Percentiles rank a stretch among this genome's conserved stretches.
Evolutionary conservation across 1,284 basidiomycete species (phyloP).

Genomic region (Boletellus deceptivus): DNA sequence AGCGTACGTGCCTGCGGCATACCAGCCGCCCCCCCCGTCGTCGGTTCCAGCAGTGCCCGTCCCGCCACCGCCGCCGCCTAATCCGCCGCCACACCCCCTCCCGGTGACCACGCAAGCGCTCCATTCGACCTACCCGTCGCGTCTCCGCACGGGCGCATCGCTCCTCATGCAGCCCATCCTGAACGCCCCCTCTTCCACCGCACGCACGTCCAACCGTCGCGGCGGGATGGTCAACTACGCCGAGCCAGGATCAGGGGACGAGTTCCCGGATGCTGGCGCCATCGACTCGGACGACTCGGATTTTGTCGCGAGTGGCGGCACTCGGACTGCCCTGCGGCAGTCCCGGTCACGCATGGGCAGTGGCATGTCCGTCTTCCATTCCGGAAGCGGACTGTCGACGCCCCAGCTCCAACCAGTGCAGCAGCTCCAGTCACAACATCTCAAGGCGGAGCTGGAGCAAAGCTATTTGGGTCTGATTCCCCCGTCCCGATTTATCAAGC

Average conservation of each 20-base stretch:
- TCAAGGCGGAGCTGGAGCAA: conserved; percentile 65
- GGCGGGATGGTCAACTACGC: conserved; percentile 82
- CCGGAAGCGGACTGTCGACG: conserved; percentile 32
- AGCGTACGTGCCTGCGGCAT: conserved; percentile 33
- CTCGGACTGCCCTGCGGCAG: conserved; percentile 44
- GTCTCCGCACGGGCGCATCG: conserved; percentile 90
- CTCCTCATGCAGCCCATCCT: conserved; percentile 90
- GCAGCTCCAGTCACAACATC: conserved; percentile 23
- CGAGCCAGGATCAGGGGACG: conserved; percentile 82
- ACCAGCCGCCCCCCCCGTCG: conserved; percentile 28
- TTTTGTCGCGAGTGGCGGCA: conserved; percentile 52
- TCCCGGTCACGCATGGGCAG: conserved; percentile 37
- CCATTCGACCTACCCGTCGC: conserved; percentile 83
- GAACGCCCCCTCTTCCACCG: conserved; percentile 35
- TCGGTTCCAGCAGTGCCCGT: conserved; percentile 18
- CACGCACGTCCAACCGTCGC: conserved; percentile 52
- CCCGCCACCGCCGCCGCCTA: conserved; percentile 32
- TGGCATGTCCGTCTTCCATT: conserved; percentile 38
- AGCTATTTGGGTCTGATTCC: conserved; percentile 88
- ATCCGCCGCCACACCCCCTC: conserved; percentile 52
- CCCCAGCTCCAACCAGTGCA: conserved; percentile 32
- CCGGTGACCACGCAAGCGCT: conserved; percentile 70
- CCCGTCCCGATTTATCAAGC: conserved; percentile 74
- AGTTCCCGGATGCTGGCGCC: conserved; percentile 74
- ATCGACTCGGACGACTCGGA: conserved; percentile 76